Percentiles rank a stretch among this genome's conserved stretches.
These are phyloP conservation scores for Ophiostoma himal-ulmi DNA, from an alignment of 2,329 filamentous ascomycete species.

Conservation along the genomic window DNA sequence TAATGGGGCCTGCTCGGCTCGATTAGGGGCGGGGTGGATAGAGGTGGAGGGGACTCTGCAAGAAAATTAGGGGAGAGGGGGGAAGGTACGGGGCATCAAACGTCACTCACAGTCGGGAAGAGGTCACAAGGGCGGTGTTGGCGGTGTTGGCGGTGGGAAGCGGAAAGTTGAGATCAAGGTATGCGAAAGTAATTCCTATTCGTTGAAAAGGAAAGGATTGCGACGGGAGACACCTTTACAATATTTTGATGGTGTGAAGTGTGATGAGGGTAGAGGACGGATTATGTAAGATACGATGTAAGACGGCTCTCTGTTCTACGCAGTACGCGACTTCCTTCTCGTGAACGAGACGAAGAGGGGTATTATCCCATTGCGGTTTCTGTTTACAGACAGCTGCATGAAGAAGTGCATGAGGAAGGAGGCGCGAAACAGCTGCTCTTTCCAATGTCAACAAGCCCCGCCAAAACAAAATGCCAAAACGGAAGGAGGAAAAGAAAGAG, in stretches of 20 bases:
- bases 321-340: background rate
- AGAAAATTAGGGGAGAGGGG: slow-evolving; percentile 9
- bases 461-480: background rate
- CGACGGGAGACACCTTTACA: background rate
- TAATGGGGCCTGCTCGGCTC: slow-evolving; percentile 1
- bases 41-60: slow-evolving; percentile 11
- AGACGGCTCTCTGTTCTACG: background rate
- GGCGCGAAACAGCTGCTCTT: slow-evolving; percentile 9
- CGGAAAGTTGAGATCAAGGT: background rate
- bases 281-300: background rate
- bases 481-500: background rate
- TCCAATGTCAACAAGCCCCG: slow-evolving; percentile 4
- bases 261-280: background rate
- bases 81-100: slow-evolving; percentile 8
- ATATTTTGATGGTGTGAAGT: background rate
- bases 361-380: background rate
- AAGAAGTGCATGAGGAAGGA: background rate
- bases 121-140: slow-evolving; percentile 1
- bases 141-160: background rate
- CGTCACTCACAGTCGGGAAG: background rate
- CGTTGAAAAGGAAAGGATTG: background rate
- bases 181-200: background rate
- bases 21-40: slow-evolving; percentile 15
- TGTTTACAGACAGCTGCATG: slow-evolving; percentile 3
- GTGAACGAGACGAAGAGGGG: background rate